Evolutionary conservation across 1,284 basidiomycete genomes (phyloP).

Genomic region (Sanghuangporus sanghuang): DNA sequence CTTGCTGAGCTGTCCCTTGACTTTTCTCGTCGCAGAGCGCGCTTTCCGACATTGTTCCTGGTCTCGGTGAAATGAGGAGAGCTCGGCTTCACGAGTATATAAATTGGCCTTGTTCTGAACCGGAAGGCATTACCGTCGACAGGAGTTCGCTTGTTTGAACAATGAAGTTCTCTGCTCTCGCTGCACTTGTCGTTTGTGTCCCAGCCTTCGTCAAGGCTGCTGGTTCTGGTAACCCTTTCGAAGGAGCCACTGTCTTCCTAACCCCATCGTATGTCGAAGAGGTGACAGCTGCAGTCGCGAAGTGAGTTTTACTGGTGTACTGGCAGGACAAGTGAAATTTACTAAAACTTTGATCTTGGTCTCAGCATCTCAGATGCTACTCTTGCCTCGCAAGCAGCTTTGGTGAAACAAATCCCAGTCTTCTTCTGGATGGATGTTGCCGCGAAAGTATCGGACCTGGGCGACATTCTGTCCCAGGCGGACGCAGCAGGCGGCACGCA

Average conservation of each 20-base stretch:
- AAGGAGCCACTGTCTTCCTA: slow-evolving; percentile 17
- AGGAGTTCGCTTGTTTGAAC: not conserved
- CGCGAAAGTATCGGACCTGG: slow-evolving; percentile 15
- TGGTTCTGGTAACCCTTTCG: slow-evolving; percentile 17
- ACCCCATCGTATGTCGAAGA: slow-evolving; percentile 19
- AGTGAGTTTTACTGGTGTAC: slow-evolving; percentile 2
- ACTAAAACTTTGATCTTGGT: not conserved
- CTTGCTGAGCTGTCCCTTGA: slow-evolving; percentile 14
- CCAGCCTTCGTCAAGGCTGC: slow-evolving; percentile 16
- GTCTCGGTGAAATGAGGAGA: slow-evolving; percentile 9
- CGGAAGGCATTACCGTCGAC: not conserved
- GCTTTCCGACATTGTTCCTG: slow-evolving; percentile 14
- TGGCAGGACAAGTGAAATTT: not conserved
- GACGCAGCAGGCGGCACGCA: slow-evolving; percentile 21
- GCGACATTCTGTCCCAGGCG: slow-evolving; percentile 24
- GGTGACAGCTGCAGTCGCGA: slow-evolving; percentile 14
- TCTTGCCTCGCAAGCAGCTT: slow-evolving; percentile 15
- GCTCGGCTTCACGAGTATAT: not conserved
- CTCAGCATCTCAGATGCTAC: slow-evolving; percentile 19
- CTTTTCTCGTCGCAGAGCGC: not conserved
- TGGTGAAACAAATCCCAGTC: slow-evolving; percentile 15
- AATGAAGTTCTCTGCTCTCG: slow-evolving; percentile 18
- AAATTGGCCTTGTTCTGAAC: slow-evolving; percentile 1
- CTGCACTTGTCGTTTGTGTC: slow-evolving; percentile 15
- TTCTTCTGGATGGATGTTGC: slow-evolving; percentile 23